Evolutionary conservation across 495 filamentous ascomycete genomes (phyloP), one percentile per base, ranked within the genome.

Genomic region (Aspergillus funiculosus): DNA sequence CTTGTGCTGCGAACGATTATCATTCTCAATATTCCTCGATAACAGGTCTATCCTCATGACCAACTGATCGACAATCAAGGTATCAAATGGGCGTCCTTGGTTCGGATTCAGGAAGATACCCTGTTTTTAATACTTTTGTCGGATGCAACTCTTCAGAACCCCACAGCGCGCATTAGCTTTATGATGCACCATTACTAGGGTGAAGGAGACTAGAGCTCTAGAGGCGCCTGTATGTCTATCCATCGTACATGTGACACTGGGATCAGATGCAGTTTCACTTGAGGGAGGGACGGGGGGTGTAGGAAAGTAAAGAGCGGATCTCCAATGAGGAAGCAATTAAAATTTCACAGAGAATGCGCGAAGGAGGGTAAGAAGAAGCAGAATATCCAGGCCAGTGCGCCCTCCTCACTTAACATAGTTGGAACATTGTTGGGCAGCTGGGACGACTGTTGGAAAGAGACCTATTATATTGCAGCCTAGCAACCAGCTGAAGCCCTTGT

Each of bases 231-330:
- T 13, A 14, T 9, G 15, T 36, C 9, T 27, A 20, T 9, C 11
- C 13, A 13, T 27, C 22, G 22, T 11, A 35, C 46, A 48, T 41
- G 46, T 48, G 46, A 48, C 28, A 48, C 37, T 20, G 30, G 34
- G 29, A 29, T 27, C 8, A 10, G 37, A 32, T 41, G 14, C n/a
- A 40, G 37, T 48, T 29, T 24, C 20, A 24, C 27, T 40, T 28
- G 9, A 18, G 17, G 7, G 24, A 11, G 13, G 6, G 14, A 29
- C 6, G 10, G 39, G 14, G 26, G 10, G 39, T 28, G 17, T 6
- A 15, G 17, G 34, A 28, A 1, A 28, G n/a, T 9, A 28, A 28
- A 28, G 34, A 20, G 34, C 2, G 35, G 17, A 35, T 13, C n/a
- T 24, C 24, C 26, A 34, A 35, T 22, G 13, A 28, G 14, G 8